phyloP scores from a whole-genome alignment of 1,139 yeast species.

The Taiozyma sp. region DNA sequence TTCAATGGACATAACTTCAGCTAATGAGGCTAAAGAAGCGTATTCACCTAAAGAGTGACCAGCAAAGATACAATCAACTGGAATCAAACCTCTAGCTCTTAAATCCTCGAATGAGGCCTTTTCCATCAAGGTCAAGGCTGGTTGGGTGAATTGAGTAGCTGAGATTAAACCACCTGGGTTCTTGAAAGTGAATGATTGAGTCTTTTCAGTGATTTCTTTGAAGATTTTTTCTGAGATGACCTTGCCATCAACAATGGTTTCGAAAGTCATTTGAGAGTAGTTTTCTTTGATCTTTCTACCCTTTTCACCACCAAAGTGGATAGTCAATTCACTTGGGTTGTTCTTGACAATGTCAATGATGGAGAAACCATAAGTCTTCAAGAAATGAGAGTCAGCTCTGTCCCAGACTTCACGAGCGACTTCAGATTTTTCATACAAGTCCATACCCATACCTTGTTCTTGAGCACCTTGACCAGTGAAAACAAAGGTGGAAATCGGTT shows the following conservation, averaged over 20 bases:
- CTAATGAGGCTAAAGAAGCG: constrained; percentile 94
- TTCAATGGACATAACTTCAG: constrained; percentile 98
- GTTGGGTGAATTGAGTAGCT: constrained; percentile 98
- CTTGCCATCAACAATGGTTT: constrained; percentile 82
- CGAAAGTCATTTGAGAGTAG: constrained; percentile 96
- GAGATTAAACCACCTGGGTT: constrained; percentile 94
- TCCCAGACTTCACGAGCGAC: constrained; percentile 98
- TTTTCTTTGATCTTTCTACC: constrained; percentile 94
- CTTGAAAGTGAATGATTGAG: constrained; percentile 81
- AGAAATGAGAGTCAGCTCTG: constrained; percentile 91
- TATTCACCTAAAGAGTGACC: constrained; percentile 99
- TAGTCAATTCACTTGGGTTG: constrained; percentile 92
- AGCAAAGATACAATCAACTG: constrained; percentile 90
- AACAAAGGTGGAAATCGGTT: constrained; percentile 93
- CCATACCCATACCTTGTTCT: constrained; percentile 99
- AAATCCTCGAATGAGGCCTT: constrained; percentile 98
- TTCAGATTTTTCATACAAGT: constrained; percentile 80
- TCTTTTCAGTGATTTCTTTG: constrained; percentile 78
- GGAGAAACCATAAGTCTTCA: constrained; percentile 93
- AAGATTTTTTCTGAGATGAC: constrained; percentile 90
- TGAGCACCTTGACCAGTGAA: constrained; percentile 99
- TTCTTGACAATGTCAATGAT: constrained; percentile 91
- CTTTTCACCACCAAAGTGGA: constrained; percentile 96
- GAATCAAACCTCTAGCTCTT: constrained; percentile 92
- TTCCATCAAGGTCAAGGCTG: constrained; percentile 98